Evolutionary conservation across 257 asterid genomes (phyloP), one percentile per base, ranked within the genome.

Genomic region (Sherardia arvensis): DNA sequence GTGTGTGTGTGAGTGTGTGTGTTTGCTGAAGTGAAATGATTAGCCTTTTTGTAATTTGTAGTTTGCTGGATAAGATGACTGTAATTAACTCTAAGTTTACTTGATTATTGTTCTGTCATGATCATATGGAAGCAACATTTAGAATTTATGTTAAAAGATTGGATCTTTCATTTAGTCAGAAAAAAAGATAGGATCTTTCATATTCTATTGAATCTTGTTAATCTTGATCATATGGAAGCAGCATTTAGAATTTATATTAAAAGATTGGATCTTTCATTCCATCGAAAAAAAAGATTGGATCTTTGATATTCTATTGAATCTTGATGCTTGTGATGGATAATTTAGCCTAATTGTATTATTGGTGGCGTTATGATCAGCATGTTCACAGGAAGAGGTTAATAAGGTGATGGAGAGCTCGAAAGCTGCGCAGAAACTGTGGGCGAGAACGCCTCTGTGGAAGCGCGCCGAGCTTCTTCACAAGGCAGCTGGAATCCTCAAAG

Each of bases 391-490:
- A 71, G 99, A 92, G 87, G 99, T 89, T 62, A 89, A 92, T 76
- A 89, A 85, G 78, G 94, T 64, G 15, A 89, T 92, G 91, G 96
- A 92, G 80, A 45, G 48, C 0, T 78, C 98, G 4, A 91, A 86
- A 85, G 73, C 53, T 0, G 95, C 91, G 6, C 96, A 92, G 38
- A 87, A 87, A 56, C 78, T 74, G 71, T 92, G 99, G 99, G 96
- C 95, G 20, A 87, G 76, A 71, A 92, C 96, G 7, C 96, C 99
- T 0, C 84, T 92, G 0, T 92, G 99, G 99, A 92, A 85, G 73
- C 85, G 99, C 4, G 99, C 99, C 0, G 97, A 92, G 95, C 85
- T 92, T 58, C 97, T 92, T 59, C 97, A 92, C 78, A 92, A 84
- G 70, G 99, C 99, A 26, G 99, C 95, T 54, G 97, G 91, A 12